phyloP scores from a whole-genome alignment of 495 filamentous ascomycete species.

The Talaromyces ruber region DNA sequence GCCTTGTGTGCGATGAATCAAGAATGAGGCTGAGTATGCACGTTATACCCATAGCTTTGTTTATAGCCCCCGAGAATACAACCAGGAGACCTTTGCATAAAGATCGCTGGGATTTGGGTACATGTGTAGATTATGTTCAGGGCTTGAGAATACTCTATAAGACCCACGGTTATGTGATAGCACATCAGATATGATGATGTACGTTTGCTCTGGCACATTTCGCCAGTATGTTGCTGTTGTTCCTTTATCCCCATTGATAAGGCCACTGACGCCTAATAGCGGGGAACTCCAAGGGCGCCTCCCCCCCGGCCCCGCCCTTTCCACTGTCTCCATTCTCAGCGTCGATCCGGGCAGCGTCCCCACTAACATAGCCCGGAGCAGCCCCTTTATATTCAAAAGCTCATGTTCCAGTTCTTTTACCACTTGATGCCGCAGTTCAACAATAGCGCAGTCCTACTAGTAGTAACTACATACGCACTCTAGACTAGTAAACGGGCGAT shows the following conservation, averaged over 20 bases:
- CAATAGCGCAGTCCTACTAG: slow-evolving; percentile 18
- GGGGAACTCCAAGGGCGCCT: slow-evolving; percentile 21
- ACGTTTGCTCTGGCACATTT: slow-evolving; percentile 2
- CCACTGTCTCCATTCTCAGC: slow-evolving; percentile 18
- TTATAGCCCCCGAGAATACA: not conserved
- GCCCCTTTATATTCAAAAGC: slow-evolving; percentile 9
- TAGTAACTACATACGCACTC: slow-evolving; percentile 19
- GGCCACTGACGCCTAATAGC: not conserved
- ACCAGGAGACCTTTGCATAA: not conserved
- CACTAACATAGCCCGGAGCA: slow-evolving; percentile 17
- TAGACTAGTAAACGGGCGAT: slow-evolving; percentile 33
- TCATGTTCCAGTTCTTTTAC: slow-evolving; percentile 8
- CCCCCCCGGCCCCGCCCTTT: slow-evolving; percentile 18
- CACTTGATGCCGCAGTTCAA: not conserved
- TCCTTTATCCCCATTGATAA: not conserved
- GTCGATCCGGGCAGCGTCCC: slow-evolving; percentile 28
- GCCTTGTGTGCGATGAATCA: not conserved
- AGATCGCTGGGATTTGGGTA: too few species aligned
- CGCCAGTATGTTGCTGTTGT: not conserved
- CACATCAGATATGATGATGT: slow-evolving; percentile 23
- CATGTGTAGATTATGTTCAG: not conserved
- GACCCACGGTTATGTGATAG: not conserved
- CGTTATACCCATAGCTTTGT: not conserved
- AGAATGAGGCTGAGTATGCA: not conserved
- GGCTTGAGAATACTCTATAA: not conserved